phyloP scores from a whole-genome alignment of 768 basidiomycete genomes.

The Daedaleopsis sinensis region DNA sequence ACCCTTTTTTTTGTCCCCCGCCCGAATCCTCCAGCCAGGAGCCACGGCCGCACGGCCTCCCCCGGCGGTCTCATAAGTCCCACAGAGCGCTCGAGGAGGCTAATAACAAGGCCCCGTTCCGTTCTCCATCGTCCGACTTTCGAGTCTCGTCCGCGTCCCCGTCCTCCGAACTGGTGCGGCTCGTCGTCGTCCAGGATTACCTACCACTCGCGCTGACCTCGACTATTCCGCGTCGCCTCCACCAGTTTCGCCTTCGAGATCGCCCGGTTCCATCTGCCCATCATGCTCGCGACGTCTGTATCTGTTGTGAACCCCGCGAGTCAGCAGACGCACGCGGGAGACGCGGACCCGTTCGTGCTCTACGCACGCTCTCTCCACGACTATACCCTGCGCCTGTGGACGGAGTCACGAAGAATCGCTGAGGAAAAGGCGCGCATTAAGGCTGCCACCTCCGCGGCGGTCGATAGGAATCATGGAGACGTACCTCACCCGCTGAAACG shows the following conservation, averaged over 20 bases:
- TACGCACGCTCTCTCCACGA: constrained; percentile 70
- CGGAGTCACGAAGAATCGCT: constrained; percentile 60
- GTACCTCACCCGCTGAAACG: constrained; percentile 15
- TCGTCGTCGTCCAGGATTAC: neutral
- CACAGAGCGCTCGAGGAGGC: constrained; percentile 9
- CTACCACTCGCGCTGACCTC: neutral
- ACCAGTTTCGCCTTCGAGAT: neutral
- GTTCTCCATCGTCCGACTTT: neutral
- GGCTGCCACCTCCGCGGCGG: constrained; percentile 11
- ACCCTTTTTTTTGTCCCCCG: constrained; percentile 22
- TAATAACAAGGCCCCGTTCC: constrained; percentile 9
- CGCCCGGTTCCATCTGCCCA: neutral
- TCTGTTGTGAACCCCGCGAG: neutral
- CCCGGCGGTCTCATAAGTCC: constrained; percentile 7
- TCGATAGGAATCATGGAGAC: constrained; percentile 16
- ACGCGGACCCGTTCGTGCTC: constrained; percentile 39
- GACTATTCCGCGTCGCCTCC: neutral
- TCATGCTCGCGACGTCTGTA: constrained; percentile 17
- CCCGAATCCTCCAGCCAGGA: constrained; percentile 12
- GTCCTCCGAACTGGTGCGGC: constrained; percentile 1
- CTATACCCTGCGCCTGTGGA: constrained; percentile 69
- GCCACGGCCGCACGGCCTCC: constrained; percentile 17
- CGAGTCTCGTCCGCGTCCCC: neutral
- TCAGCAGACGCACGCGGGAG: constrained; percentile 11
- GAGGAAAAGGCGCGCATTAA: constrained; percentile 45